Evolutionary conservation across 2,329 filamentous ascomycete genomes (phyloP), one percentile per base, ranked within the genome.

Genomic region (Aureobasidium sp.): DNA sequence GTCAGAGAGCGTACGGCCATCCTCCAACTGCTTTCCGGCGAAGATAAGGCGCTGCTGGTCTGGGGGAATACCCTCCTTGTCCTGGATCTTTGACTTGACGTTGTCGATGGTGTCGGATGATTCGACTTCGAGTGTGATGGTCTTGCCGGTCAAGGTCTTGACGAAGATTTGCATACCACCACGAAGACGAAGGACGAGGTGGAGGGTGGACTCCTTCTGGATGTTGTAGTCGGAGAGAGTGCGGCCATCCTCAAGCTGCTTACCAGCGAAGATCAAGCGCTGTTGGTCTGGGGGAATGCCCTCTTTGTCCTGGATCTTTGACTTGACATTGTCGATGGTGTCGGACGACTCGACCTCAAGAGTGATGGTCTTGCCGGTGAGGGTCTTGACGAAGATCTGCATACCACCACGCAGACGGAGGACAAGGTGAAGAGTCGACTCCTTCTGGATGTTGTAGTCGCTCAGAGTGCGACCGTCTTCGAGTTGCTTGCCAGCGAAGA

Each of bases 91-190:
- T 81, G 87, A 87, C 87, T 97, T 97, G 81, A 97, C 92, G 86
- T 96, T 96, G 87, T 97, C 92, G 83, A 97, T 96, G 74, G 92
- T 96, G 82, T 96, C 92, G 77, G 88, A 91, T 75, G 91, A 96
- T 87, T 96, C 91, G 78, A 96, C 91, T 87, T 96, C 91, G 75
- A 96, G 87, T 80, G 92, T 96, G 85, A 96, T 96, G 80, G 92
- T 97, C 89, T 96, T 97, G 82, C 92, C 92, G 84, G 92, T 96
- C 77, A 96, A 90, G 85, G 92, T 96, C 88, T 96, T 97, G 84
- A 96, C 92, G 88, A 96, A 97, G 87, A 68, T 68, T 58, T 68
- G 67, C 67, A 68, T 95, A 80, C 92, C 92, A 85, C 92, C 93
- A 85, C 92, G 92, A 65, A 97, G 91, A 78, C 92, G 90, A 73